Base-by-base conservation (phyloP, 1,284 basidiomycete species). In the Mrakiaceae sp. region DNA sequence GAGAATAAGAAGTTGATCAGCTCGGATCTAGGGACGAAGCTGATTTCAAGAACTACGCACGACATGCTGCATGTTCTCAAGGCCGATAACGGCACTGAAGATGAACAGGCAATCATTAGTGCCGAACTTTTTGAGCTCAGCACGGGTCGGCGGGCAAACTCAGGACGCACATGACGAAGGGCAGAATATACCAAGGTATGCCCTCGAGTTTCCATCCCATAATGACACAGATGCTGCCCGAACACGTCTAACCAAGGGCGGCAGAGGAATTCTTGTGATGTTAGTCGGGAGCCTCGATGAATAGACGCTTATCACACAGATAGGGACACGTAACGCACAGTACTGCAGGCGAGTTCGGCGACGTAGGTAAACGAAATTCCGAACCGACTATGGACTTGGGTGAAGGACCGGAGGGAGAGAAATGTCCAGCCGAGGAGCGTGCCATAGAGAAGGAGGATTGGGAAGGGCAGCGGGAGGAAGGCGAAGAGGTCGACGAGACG, bases 21-120 rank as follows among this genome's bases (percentile, higher is more conserved):
- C 11, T 10, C 9, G 27, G 39, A 27, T 47, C 6, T 16, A 3
- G 0, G 40, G 42, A 4, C 48, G 51, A 11, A 51, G 12, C 54
- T 11, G 48, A n/a, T 44, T 4, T 68, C n/a, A 5, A 14, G 10
- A 16, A 9, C 43, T 40, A 75, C 85, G 71, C 74, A 93, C 90
- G 72, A 98, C 79, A 70, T 87, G 88, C 74, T 91, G 90, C 94
- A 98, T 98, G 72, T 97, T 97, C 77, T 98, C 95, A 2, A 91
- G 88, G 8, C 95, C 95, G 16, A 97, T 89, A 69, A 98, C 94
- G 14, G 94, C 84, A 27, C 27, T 27, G 27, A 27, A 27, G 27
- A 27, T 27, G 27, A 27, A 27, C 27, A 27, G 27, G 27, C 27
- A 27, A 27, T 27, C 27, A 27, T 27, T 27, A 27, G 27, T 27